Evolutionary conservation across 2,329 filamentous ascomycete genomes (phyloP), one percentile per base, ranked within the genome.

Genomic region (Boeremia exigua): DNA sequence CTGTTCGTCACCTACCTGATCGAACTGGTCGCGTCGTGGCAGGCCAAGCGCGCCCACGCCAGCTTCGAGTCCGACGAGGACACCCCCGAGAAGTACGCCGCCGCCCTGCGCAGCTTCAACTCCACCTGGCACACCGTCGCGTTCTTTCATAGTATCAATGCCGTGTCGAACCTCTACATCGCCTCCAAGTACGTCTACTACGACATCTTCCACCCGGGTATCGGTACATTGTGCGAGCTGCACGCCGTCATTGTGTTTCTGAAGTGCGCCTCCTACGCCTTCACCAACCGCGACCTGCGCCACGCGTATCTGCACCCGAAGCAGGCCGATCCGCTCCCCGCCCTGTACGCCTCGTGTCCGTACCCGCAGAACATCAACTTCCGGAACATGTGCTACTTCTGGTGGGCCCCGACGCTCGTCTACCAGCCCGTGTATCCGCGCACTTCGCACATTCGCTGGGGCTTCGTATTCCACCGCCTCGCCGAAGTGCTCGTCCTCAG

Each of bases 401-500:
- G 95, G 94, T 94, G 93, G 88, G 95, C 94, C 0, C 95, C 95
- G 0, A 99, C 95, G 0, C 83, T 99, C 48, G 89, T 98, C 39
- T 99, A 99, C 75, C 95, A 99, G 79, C 95, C 95, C 1, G 92
- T 95, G 12, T 99, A 99, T 74, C 95, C 95, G 17, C 89, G 93
- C 38, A 92, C 91, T 6, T 80, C 86, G 8, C 85, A 83, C 53
- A 91, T 97, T 65, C 85, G 95, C 59, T 97, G 93, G 92, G 74
- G 85, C 4, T 99, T 96, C 72, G 91, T 98, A 34, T 79, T 85
- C 54, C 97, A 96, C 78, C 86, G 95, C 14, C 73, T 94, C 39
- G 84, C 84, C 43, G 95, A 99, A 77, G 84, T 91, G 6, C 83
- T 89, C 54, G 87, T 87, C 17, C 82, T 98, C 37, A 87, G 87